Evolutionary conservation across 441 rosid genomes (phyloP), one percentile per base, ranked within the genome.

Genomic region (Bruguiera hainesii): DNA sequence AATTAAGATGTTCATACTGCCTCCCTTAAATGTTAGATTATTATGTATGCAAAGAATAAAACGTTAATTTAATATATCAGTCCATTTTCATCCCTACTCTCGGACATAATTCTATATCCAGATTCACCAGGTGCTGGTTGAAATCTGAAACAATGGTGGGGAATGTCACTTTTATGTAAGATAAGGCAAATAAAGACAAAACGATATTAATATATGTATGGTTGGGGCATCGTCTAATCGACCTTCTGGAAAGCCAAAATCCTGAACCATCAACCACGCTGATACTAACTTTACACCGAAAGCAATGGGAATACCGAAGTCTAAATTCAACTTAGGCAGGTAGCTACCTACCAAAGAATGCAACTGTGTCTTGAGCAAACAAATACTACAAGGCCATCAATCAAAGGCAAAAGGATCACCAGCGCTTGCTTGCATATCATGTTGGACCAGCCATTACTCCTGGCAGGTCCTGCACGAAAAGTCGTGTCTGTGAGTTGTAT

Each of bases 271-370:
- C 23, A 64, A 25, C 37, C 29, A 18, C 3, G 26, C 16, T 42
- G 60, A 71, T 37, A 53, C 23, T 1, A 49, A 50, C 77, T 62
- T 64, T 30, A 13, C 71, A 71, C 72, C 74, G 46, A 68, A 59
- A 58, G 56, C 71, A 66, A 66, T 33, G 57, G 51, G 68, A 63
- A 42, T 55, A 28, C 3, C 46, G 26, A 56, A 49, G 29, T 18
- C 57, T 33, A 26, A 51, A 31, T 50, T n/a, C 80, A 69, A 56
- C 71, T 29, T 11, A 18, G 18, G 19, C 29, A 60, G 65, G 39
- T 37, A 58, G 53, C 72, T n/a, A 67, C 71, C 79, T 69, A 73
- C 78, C 67, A 25, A 23, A 13, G 25, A 35, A 16, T 25, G 51
- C 33, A 55, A 31, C 2, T 21, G 72, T 35, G 57, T 37, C 61